These are phyloP conservation scores for Phytophthora fragariaefolia DNA, from an alignment of 352 stramenopile species.

Conservation along the genomic window DNA sequence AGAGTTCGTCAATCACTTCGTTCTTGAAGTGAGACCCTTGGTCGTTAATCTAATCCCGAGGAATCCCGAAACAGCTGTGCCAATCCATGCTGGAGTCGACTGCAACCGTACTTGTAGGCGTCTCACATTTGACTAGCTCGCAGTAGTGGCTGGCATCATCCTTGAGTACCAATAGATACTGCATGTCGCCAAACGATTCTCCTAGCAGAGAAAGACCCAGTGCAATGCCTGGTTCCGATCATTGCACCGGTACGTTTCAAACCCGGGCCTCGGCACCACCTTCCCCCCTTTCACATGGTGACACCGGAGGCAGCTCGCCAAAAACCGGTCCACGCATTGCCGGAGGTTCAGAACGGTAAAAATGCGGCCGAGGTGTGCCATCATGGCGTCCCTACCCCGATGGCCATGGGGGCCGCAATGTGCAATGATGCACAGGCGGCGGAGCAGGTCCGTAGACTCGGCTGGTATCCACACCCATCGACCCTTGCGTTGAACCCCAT, in stretches of 20 bases:
- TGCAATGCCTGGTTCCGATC: slow-evolving; percentile 26
- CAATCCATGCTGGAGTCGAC: slow-evolving; percentile 36
- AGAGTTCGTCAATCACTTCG: slow-evolving; percentile 31
- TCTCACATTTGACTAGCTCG: slow-evolving; percentile 35
- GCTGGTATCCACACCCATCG: not conserved
- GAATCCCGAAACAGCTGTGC: slow-evolving; percentile 35
- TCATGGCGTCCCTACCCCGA: slow-evolving; percentile 1
- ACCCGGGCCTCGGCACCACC: slow-evolving; percentile 12
- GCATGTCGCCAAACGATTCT: slow-evolving; percentile 17
- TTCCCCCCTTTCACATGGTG: slow-evolving; percentile 21
- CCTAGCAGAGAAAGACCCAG: slow-evolving; percentile 43
- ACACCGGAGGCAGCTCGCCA: slow-evolving; percentile 14
- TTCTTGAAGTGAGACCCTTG: slow-evolving; percentile 42
- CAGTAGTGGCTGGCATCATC: slow-evolving; percentile 38
- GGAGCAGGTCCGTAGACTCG: not conserved
- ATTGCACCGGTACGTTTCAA: slow-evolving; percentile 14
- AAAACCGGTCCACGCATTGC: slow-evolving; percentile 13
- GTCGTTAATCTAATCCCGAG: slow-evolving; percentile 40
- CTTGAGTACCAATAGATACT: slow-evolving; percentile 27
- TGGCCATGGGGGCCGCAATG: slow-evolving; percentile 14
- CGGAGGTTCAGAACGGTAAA: slow-evolving; percentile 8
- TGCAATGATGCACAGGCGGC: slow-evolving; percentile 19
- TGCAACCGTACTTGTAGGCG: slow-evolving; percentile 21
- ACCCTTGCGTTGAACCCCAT: not conserved
- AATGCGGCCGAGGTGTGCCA: slow-evolving; percentile 11